Conservation (phyloP, 495 filamentous ascomycete genomes). For the Xanthoparmelia taractica region DNA sequence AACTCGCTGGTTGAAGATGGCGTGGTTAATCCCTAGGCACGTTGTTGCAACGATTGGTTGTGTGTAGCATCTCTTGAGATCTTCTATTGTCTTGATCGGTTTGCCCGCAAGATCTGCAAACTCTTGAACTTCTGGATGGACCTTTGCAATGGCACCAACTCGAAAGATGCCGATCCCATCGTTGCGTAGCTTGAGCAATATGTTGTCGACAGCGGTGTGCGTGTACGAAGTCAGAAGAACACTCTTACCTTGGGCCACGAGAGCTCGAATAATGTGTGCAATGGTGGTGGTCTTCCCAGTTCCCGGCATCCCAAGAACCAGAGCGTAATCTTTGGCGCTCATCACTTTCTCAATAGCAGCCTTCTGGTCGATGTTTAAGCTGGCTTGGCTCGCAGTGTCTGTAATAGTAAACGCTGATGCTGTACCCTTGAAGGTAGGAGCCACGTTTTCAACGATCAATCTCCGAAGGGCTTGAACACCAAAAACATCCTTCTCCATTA, state of each 20-base stretch:
- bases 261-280: constrained; percentile 87
- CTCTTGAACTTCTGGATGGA: constrained; percentile 75
- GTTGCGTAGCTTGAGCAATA: constrained; percentile 77
- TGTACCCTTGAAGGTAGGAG: constrained; percentile 63
- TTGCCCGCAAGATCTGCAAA: constrained; percentile 71
- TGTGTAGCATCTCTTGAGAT: constrained; percentile 73
- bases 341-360: constrained; percentile 86
- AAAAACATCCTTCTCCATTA: constrained; percentile 75
- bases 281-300: constrained; percentile 98
- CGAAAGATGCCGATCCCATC: constrained; percentile 75
- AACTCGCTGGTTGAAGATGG: constrained; percentile 74
- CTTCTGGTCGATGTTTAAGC: constrained; percentile 79
- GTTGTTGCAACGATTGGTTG: constrained; percentile 88
- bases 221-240: constrained; percentile 93
- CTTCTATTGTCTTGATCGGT: constrained; percentile 66
- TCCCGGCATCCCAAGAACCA: constrained; percentile 94
- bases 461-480: constrained; percentile 65
- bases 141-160: constrained; percentile 70
- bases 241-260: constrained; percentile 83
- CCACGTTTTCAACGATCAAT: constrained; percentile 63
- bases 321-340: constrained; percentile 87
- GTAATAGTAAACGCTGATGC: constrained; percentile 52
- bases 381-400: constrained; percentile 40
- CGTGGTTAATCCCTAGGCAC: constrained; percentile 82
- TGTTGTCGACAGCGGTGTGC: constrained; percentile 96